phyloP scores from a whole-genome alignment of 345 rosid genomes.

The Dovyalis caffra region DNA sequence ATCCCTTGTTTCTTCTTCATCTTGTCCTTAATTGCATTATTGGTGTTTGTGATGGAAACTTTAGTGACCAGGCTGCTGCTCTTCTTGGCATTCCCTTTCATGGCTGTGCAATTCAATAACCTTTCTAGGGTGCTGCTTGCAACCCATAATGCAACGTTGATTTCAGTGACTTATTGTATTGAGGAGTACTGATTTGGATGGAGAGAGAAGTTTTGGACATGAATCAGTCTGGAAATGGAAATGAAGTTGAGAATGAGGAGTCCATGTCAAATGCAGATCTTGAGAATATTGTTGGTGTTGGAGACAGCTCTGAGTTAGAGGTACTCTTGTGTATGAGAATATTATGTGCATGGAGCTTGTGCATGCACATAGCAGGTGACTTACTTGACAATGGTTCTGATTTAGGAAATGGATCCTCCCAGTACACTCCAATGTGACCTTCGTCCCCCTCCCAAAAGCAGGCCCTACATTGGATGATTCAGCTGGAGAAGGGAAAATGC shows the following conservation, averaged over 20 bases:
- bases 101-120: not conserved
- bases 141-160: not conserved
- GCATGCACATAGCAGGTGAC: constrained; percentile 15
- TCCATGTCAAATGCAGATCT: constrained; percentile 79
- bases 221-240: constrained; percentile 42
- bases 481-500: constrained; percentile 70
- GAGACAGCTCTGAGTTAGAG: constrained; percentile 67
- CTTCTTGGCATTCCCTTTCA: not conserved
- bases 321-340: constrained; percentile 38
- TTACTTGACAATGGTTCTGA: constrained; percentile 16
- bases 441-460: constrained; percentile 98
- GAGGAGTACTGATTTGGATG: not conserved
- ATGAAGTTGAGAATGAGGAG: constrained; percentile 63
- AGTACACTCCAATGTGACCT: constrained; percentile 75
- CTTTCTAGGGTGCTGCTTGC: not conserved
- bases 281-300: constrained; percentile 84
- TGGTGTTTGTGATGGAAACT: too few species aligned
- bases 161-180: not conserved
- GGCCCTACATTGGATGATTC: constrained; percentile 92
- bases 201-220: too few species aligned
- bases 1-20: not conserved
- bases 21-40: not conserved
- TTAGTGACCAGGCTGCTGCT: not conserved
- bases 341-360: constrained; percentile 1
- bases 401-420: constrained; percentile 92